phyloP scores from a whole-genome alignment of 2,329 filamentous ascomycete genomes.

The Calonectria naviculata region DNA sequence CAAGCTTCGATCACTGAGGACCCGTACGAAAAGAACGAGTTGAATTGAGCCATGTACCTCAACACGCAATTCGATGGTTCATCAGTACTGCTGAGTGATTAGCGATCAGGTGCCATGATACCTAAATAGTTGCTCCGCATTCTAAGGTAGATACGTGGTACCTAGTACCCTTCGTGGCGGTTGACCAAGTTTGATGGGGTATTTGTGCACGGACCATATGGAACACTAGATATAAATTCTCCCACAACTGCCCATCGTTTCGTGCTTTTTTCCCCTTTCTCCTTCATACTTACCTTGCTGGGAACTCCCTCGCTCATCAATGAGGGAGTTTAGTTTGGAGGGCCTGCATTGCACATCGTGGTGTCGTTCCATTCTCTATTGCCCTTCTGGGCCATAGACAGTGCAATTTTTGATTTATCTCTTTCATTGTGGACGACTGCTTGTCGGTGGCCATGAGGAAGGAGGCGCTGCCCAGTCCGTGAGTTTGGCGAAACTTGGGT shows the following conservation, averaged over 20 bases:
- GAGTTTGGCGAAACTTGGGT: too few species aligned
- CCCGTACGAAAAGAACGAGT: too few species aligned
- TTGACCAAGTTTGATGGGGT: not conserved
- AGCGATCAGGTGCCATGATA: too few species aligned
- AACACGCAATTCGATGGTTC: too few species aligned
- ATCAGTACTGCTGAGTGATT: too few species aligned
- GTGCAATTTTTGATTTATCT: constrained; percentile 60
- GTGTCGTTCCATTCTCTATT: constrained; percentile 60
- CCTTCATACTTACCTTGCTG: constrained; percentile 65
- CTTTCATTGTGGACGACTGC: constrained; percentile 56
- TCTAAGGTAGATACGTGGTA: too few species aligned
- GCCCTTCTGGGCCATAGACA: constrained; percentile 63
- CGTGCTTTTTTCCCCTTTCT: constrained; percentile 21
- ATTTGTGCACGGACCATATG: constrained; percentile 23
- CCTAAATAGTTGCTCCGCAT: too few species aligned
- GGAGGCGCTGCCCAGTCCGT: constrained; percentile 27
- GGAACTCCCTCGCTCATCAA: constrained; percentile 56
- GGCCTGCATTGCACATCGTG: constrained; percentile 66
- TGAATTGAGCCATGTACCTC: too few species aligned
- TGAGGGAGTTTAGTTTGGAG: constrained; percentile 52
- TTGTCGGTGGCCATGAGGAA: constrained; percentile 55
- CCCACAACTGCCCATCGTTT: constrained; percentile 1
- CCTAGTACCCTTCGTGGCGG: too few species aligned
- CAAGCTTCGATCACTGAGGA: too few species aligned
- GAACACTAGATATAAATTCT: constrained; percentile 21